These are phyloP conservation scores for Aspergillus felis DNA, from an alignment of 2,329 filamentous ascomycete genomes.

Conservation along the genomic window DNA sequence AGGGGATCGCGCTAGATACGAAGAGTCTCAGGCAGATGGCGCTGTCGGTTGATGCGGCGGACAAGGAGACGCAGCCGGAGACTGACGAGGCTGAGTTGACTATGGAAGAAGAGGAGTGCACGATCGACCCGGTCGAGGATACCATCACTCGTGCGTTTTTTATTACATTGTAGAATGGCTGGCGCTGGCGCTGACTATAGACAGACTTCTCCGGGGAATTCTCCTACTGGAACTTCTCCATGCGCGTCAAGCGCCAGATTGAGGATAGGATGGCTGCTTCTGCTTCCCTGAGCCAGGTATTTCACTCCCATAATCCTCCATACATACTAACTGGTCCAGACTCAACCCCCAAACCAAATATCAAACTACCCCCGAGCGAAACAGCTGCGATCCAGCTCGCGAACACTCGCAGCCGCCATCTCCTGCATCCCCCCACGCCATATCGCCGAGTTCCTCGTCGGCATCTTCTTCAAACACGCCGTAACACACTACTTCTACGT, in stretches of 20 bases:
- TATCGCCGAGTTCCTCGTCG: constrained; percentile 46
- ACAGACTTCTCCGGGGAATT: constrained; percentile 52
- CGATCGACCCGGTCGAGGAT: constrained; percentile 11
- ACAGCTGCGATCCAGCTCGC: constrained; percentile 44
- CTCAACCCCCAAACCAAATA: constrained; percentile 20
- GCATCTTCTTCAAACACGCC: constrained; percentile 48
- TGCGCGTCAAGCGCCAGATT: constrained; percentile 50
- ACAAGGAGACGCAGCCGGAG: neutral
- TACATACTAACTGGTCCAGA: constrained; percentile 6
- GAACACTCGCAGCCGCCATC: constrained; percentile 32
- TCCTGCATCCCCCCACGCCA: constrained; percentile 46
- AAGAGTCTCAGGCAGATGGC: constrained; percentile 5
- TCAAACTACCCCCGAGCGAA: constrained; percentile 46
- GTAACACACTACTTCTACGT: constrained; percentile 50
- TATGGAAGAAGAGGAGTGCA: constrained; percentile 10
- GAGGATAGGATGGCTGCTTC: constrained; percentile 29
- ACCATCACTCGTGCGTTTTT: constrained; percentile 8
- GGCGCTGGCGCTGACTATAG: neutral
- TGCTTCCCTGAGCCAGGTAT: neutral
- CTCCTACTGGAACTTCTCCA: constrained; percentile 53
- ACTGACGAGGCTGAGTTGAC: neutral
- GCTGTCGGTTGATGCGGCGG: neutral
- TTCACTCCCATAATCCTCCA: too few species aligned
- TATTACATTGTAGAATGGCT: neutral
- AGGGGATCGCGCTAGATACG: constrained; percentile 6